Conservation (phyloP, 306 rosid genomes). For the Prunus salicina region DNA sequence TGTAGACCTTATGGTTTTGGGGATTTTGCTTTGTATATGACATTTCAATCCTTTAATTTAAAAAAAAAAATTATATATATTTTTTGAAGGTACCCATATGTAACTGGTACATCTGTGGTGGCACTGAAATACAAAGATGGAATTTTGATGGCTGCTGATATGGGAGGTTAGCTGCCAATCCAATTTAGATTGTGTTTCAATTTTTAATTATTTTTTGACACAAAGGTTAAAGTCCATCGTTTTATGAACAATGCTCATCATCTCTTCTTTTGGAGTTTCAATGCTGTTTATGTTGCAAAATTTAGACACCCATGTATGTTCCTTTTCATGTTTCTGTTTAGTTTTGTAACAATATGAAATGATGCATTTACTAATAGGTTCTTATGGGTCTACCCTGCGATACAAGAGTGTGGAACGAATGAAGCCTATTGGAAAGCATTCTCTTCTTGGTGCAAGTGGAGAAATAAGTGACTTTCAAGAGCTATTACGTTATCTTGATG, state of each 20-base stretch:
- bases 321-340: too few relatives aligned
- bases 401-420: too few relatives aligned
- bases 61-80: too few relatives aligned
- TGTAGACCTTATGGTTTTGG: neutral
- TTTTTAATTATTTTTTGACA: neutral
- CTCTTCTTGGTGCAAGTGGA: too few relatives aligned
- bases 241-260: neutral
- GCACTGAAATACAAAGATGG: slow-evolving; percentile 95
- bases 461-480: too few relatives aligned
- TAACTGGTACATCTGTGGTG: slow-evolving; percentile 88
- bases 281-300: slow-evolving; percentile 3
- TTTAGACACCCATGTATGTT: too few relatives aligned
- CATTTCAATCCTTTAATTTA: neutral
- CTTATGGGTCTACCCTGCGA: too few relatives aligned
- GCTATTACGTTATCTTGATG: too few relatives aligned
- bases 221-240: neutral
- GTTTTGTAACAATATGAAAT: too few relatives aligned
- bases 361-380: too few relatives aligned
- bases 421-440: too few relatives aligned
- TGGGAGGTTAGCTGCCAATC: slow-evolving; percentile 68
- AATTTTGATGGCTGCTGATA: slow-evolving; percentile 87
- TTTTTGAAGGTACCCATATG: slow-evolving; percentile 73
- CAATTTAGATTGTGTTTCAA: neutral
- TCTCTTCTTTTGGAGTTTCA: neutral
- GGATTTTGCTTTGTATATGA: neutral